phyloP scores from a whole-genome alignment of 768 basidiomycete species.

The Gautieria morchelliformis region DNA sequence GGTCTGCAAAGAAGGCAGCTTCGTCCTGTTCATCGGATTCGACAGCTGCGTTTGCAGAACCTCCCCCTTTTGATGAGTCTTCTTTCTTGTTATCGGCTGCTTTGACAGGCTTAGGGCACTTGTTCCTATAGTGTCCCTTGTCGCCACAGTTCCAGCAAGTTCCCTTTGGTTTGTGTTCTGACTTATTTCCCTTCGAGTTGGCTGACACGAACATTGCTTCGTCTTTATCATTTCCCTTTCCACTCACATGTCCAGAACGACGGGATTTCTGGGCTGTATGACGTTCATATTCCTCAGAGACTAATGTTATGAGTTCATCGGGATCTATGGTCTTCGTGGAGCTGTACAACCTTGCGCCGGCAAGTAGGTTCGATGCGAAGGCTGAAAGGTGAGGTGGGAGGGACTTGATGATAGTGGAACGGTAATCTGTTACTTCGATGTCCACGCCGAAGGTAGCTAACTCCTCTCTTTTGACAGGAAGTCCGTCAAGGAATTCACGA shows the following conservation, averaged over 20 bases:
- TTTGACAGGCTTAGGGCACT: slow-evolving; percentile 19
- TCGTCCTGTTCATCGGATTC: slow-evolving; percentile 9
- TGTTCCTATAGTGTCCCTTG: slow-evolving; percentile 17
- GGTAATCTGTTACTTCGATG: neutral
- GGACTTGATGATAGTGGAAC: neutral
- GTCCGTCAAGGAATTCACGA: neutral
- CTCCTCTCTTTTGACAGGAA: neutral
- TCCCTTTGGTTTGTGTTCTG: neutral
- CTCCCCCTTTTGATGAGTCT: slow-evolving; percentile 10
- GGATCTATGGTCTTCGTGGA: slow-evolving; percentile 6
- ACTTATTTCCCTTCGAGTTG: slow-evolving; percentile 8
- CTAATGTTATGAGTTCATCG: slow-evolving; percentile 16
- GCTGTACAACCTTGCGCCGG: neutral
- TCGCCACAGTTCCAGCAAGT: slow-evolving; percentile 22
- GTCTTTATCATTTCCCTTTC: slow-evolving; percentile 6
- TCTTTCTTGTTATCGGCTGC: slow-evolving; percentile 4
- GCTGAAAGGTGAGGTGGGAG: neutral
- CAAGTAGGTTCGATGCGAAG: neutral
- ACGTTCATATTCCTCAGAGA: slow-evolving; percentile 22
- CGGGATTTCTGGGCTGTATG: slow-evolving; percentile 10
- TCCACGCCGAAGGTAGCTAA: neutral
- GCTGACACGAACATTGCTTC: slow-evolving; percentile 14
- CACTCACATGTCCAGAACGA: slow-evolving; percentile 7
- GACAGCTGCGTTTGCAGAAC: slow-evolving; percentile 9
- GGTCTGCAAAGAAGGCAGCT: too few species aligned